Evolutionary conservation across 257 asterid genomes (phyloP).

Genomic region (Rubia yunnanensis): DNA sequence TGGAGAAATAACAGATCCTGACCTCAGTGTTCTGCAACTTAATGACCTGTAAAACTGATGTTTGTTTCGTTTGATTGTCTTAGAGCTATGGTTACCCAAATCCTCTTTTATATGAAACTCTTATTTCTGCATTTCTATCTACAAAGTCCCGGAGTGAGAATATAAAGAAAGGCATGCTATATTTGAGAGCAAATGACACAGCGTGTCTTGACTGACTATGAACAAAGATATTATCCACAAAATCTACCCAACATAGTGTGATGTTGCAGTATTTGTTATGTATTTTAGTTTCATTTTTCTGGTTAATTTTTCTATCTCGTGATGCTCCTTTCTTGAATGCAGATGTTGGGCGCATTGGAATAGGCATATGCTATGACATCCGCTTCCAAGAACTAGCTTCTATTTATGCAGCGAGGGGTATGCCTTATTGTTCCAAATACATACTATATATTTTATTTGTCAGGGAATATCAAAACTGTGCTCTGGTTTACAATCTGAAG

Average conservation of each 20-base stretch:
- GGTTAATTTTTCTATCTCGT: conserved; percentile 2
- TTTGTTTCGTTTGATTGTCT: neutral
- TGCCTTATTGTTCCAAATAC: conserved; percentile 3
- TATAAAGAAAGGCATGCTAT: neutral
- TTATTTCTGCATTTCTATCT: neutral
- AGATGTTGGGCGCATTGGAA: conserved; percentile 86
- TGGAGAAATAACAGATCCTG: neutral
- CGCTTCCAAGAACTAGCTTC: conserved; percentile 79
- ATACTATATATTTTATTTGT: neutral
- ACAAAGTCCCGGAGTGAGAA: neutral
- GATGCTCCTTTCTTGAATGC: conserved; percentile 22
- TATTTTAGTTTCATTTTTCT: neutral
- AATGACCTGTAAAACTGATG: neutral
- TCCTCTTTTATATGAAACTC: neutral
- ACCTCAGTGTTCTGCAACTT: neutral
- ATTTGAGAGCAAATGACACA: neutral
- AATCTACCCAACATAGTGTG: neutral
- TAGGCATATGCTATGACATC: conserved; percentile 85
- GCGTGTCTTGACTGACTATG: neutral
- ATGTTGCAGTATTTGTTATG: neutral
- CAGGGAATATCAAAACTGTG: neutral
- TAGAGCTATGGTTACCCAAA: neutral
- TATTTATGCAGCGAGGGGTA: conserved; percentile 82
- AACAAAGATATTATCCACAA: neutral
- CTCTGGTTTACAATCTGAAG: neutral